A percentile compares a stretch with the other conserved stretches of the same genome.
phyloP scores from a whole-genome alignment of 495 filamentous ascomycete species.

The Penicillium canariense region DNA sequence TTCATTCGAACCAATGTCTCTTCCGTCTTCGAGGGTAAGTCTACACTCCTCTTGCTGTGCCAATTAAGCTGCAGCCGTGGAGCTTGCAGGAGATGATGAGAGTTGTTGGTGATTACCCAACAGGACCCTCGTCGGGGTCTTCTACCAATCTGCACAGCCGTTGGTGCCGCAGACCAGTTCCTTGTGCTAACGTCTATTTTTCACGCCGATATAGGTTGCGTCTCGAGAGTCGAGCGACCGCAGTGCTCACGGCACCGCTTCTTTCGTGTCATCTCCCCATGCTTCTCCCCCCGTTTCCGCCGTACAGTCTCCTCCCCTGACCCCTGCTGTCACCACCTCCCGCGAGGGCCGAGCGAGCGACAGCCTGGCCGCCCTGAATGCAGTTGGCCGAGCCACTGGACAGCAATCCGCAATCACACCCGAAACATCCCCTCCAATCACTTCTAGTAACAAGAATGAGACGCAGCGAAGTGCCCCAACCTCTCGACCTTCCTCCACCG shows the following conservation, averaged over 20 bases:
- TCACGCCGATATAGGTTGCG: conserved; percentile 36
- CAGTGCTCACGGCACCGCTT: conserved; percentile 38
- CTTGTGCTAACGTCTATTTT: conserved; percentile 14
- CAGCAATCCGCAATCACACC: conserved; percentile 63
- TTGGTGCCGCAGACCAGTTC: neutral
- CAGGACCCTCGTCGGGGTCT: neutral
- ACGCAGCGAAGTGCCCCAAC: conserved; percentile 36
- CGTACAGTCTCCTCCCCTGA: conserved; percentile 86
- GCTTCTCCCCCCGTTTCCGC: conserved; percentile 54
- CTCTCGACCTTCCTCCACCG: conserved; percentile 49
- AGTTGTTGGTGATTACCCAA: neutral
- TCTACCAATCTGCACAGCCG: neutral
- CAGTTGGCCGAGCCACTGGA: conserved; percentile 52
- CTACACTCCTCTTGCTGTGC: neutral
- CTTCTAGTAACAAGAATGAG: conserved; percentile 26
- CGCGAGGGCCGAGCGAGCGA: conserved; percentile 44
- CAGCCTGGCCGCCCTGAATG: conserved; percentile 20
- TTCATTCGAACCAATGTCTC: conserved; percentile 80
- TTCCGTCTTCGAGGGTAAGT: conserved; percentile 83
- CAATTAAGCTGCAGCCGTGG: neutral
- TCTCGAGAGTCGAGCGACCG: conserved; percentile 49
- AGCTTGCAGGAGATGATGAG: neutral
- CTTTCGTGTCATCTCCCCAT: conserved; percentile 41
- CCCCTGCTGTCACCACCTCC: conserved; percentile 71
- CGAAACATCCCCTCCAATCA: conserved; percentile 39